Evolutionary conservation across 2,329 filamentous ascomycete genomes (phyloP).

Genomic region (Coniochaeta ligniaria): DNA sequence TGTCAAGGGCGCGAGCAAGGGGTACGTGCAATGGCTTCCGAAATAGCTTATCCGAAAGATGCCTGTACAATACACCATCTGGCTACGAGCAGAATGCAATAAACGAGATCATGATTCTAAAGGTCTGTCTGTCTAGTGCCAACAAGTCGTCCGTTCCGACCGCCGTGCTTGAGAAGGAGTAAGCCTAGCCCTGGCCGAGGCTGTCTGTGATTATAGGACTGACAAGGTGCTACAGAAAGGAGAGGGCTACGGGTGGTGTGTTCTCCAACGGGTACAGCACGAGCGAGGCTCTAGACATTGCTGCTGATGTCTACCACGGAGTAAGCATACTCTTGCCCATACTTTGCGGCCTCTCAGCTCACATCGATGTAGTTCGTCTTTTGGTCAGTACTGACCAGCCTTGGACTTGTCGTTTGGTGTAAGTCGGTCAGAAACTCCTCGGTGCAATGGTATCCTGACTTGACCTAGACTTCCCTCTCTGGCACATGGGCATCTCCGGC

Average conservation of each 20-base stretch:
- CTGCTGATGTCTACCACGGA: conserved; percentile 86
- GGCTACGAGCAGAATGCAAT: neutral
- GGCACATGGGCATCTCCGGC: conserved; percentile 98
- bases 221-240: conserved; percentile 49
- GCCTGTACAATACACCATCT: conserved; percentile 8
- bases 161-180: conserved; percentile 64
- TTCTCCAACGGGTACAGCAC: conserved; percentile 68
- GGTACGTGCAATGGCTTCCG: conserved; percentile 97
- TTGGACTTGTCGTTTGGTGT: conserved; percentile 92
- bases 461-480: conserved; percentile 76
- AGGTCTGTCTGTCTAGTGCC: conserved; percentile 31
- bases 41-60: conserved; percentile 48
- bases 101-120: conserved; percentile 30
- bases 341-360: neutral
- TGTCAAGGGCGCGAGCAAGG: conserved; percentile 84
- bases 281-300: conserved; percentile 68
- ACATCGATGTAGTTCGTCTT: conserved; percentile 65
- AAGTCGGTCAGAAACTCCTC: conserved; percentile 37
- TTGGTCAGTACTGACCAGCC: conserved; percentile 87
- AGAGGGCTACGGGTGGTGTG: conserved; percentile 63
- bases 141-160: conserved; percentile 38
- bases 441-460: neutral
- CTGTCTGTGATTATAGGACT: neutral
- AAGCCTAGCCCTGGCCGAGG: conserved; percentile 31
- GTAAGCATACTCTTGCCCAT: conserved; percentile 41